Evolutionary conservation across 2,329 filamentous ascomycete species (phyloP), one percentile per base, ranked within the genome.

Genomic region (Aspergillus brasiliensis): DNA sequence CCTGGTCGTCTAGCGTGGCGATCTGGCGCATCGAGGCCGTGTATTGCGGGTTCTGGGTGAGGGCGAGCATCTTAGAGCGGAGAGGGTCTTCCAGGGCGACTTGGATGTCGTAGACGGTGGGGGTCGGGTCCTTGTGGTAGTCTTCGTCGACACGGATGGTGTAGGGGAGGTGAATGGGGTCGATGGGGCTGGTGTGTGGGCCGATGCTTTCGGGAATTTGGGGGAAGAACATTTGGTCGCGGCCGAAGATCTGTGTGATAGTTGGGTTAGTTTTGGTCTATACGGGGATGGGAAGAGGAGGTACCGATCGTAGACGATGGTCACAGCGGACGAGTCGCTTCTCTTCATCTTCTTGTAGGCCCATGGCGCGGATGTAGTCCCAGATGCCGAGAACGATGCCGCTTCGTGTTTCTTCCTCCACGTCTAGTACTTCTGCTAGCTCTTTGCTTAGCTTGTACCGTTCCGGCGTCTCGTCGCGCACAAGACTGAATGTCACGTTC

Each of bases 271-370:
- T n/a, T 40, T 21, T 21, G 3, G 11, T 10, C 4, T 15, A 5
- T 8, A 13, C 3, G 13, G 28, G 53, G 38, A 53, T 46, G 42
- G 34, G 8, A 17, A 38, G 37, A 75, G 85, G 71, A 75, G 85
- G 71, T 79, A 96, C 92, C 76, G 86, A 86, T 78, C 86, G 89
- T 55, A 99, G 76, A 49, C 88, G 83, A 46, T 93, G 89, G 72
- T 99, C 94, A 72, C 95, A 98, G 40, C 91, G 89, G 68, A 99
- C 94, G 62, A 91, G 90, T 62, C 95, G 86, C 80, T 95, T 95
- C 74, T 99, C 95, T 61, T 98, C 94, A 65, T 97, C 93, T 73
- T 97, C 94, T 74, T 96, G 92, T 49, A 99, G 81, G 17, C 89
- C 88, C 82, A 91, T 90, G 19, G 91, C 83, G 67, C 91, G 89